Base-by-base conservation (phyloP, 2,329 filamentous ascomycete species). In the Pestalotiopsis sp. region DNA sequence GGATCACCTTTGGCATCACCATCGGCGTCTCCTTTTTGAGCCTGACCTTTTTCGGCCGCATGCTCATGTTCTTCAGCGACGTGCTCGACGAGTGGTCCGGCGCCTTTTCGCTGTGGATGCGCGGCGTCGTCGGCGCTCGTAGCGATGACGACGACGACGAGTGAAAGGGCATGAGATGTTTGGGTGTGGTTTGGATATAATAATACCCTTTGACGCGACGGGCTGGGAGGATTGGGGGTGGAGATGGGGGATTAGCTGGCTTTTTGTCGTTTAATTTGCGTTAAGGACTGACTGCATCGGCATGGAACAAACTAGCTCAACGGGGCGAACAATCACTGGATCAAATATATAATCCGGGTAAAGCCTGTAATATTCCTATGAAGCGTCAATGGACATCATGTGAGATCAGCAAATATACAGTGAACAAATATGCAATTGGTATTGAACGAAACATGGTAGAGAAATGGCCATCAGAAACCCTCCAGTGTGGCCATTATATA, bases 1-100 rank as follows among this genome's bases (percentile, higher is more conserved):
- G 92, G 92, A 82, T 87, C 64, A 81, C 85, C 36, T 94, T 94
- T 80, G 87, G 83, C 0, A 85, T 91, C 39, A 86, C 93, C 17
- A 84, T 92, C 64, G 82, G 84, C 14, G 70, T 90, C 27, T 91
- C 89, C 0, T 84, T 91, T 65, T 69, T 89, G 9, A 79, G 86
- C 49, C 78, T 94, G 59, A 85, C 90, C 76, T 86, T 86, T 75
- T 85, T 86, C 72, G 81, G 82, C 68, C 78, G 80, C 58, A 68
- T 85, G 67, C 75, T 86, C 73, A 83, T 84, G 79, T 80, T 81
- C 70, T 73, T 82, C n/a, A 84, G 80, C 70, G 83, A 86, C 67
- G 74, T 78, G 23, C 71, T 86, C 45, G 84, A 85, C 65, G 77
- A 77, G 52, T 78, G 76, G 76, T 71, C 77, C 6, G 70, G 72